phyloP scores from a whole-genome alignment of 2,329 filamentous ascomycete species.

The Arthrobotrys musiformis region DNA sequence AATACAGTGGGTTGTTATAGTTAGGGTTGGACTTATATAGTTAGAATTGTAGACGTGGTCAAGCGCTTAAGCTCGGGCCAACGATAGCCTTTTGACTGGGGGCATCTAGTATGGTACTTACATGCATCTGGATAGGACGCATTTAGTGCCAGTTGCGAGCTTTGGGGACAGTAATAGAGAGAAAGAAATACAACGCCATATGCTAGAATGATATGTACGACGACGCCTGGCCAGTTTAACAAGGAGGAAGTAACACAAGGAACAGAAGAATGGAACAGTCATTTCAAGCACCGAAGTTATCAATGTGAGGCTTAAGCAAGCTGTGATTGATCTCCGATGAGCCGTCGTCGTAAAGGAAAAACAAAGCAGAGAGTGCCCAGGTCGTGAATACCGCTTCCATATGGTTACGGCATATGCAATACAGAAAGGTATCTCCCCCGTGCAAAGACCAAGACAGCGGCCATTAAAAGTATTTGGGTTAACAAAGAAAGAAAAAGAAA shows the following conservation, averaged over 20 bases:
- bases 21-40: background rate
- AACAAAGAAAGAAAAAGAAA: constrained; percentile 3
- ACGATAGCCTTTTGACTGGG: background rate
- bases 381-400: background rate
- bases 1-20: constrained; percentile 1
- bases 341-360: background rate
- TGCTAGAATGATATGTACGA: constrained; percentile 38
- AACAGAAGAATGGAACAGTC: background rate
- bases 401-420: background rate
- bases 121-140: background rate
- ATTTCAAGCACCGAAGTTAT: constrained; percentile 4
- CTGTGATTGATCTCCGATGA: constrained; percentile 1
- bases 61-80: background rate
- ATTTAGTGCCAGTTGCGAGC: background rate
- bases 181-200: constrained; percentile 16
- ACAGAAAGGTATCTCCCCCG: constrained; percentile 11
- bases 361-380: constrained; percentile 10
- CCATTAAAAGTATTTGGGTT: constrained; percentile 18
- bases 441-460: constrained; percentile 2
- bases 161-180: background rate
- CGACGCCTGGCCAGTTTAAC: constrained; percentile 11
- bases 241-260: background rate
- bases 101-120: background rate
- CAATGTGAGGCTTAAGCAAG: background rate
- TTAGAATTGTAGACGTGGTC: background rate